Conservation (phyloP, 2,329 filamentous ascomycete species). For the Ophiostoma australiae region DNA sequence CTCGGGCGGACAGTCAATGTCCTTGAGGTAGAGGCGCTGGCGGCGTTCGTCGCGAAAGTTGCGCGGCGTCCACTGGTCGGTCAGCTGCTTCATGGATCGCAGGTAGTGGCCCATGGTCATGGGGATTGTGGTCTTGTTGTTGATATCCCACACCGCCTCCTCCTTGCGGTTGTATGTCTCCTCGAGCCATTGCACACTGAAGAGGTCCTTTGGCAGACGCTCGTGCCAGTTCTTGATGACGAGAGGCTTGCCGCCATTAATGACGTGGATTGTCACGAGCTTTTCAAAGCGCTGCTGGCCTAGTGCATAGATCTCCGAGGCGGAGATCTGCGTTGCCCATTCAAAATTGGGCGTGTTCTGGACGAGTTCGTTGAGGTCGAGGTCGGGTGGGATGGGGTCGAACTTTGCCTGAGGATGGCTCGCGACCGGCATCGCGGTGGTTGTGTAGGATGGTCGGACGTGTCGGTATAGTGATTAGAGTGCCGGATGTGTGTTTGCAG, state of each 20-base stretch:
- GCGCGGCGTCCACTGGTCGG: conserved; percentile 70
- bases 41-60: conserved; percentile 74
- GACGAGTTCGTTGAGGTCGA: conserved; percentile 72
- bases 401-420: conserved; percentile 79
- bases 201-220: conserved; percentile 68
- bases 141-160: conserved; percentile 79
- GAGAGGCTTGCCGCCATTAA: conserved; percentile 78
- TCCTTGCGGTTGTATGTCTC: conserved; percentile 73
- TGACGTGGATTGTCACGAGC: conserved; percentile 75
- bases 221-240: conserved; percentile 86
- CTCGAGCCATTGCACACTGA: conserved; percentile 75
- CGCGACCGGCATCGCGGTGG: conserved; percentile 16
- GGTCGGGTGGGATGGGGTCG: conserved; percentile 80
- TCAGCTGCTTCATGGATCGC: conserved; percentile 75
- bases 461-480: neutral
- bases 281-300: conserved; percentile 79
- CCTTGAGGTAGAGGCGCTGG: conserved; percentile 90
- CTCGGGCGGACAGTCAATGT: conserved; percentile 86
- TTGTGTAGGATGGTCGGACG: neutral
- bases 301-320: conserved; percentile 69
- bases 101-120: conserved; percentile 90
- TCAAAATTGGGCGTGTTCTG: conserved; percentile 78
- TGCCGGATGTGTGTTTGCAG: no score
- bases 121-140: conserved; percentile 65
- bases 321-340: conserved; percentile 76